Base-by-base conservation (phyloP, 257 asterid species). In the Jacaranda copaia region DNA sequence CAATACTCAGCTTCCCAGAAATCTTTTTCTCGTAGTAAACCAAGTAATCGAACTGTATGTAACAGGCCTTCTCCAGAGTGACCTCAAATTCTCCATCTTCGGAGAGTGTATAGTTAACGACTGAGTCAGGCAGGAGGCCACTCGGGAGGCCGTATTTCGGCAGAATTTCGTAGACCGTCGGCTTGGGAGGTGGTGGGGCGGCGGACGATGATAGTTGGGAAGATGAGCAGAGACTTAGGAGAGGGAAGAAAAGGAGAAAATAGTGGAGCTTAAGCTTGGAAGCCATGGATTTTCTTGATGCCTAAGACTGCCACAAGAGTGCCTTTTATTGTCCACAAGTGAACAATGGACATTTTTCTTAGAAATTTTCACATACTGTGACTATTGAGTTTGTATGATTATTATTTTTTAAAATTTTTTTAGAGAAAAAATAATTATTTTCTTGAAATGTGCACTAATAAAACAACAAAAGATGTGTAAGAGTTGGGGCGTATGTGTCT, bases 91-190 rank as follows among this genome's bases (percentile, higher is more conserved):
- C 18, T 4, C 99, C 99, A 57, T 90, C 97, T 19, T 93, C 89
- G 43, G 91, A 63, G 40, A 95, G 86, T 6, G 87, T 82, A 86
- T 91, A 93, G 74, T 87, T 85, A 46, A 68, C 82, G 62, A 95
- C 99, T 1, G 95, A 89, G 78, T 90, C 94, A 4, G 98, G 98
- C 60, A 95, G 74, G 39, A 93, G 96, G 68, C 99, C 98, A 64
- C 88, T 83, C 59, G 99, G 98, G 60, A 95, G 97, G 32, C 93
- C 91, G 85, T 46, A 95, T 58, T 70, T 49, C 0, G 83, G 87
- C 70, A 95, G 96, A 59, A 90, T 76, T 53, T 95, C 92, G 84
- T 87, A 93, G 10, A 89, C 89, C 10, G 98, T 81, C 8, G 89
- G 95, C 43, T 55, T 20, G 10, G 86, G 70, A 52, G 81, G 0